Evolutionary conservation across 805 yeast genomes (phyloP).

Genomic region (Metschnikowia shivogae): DNA sequence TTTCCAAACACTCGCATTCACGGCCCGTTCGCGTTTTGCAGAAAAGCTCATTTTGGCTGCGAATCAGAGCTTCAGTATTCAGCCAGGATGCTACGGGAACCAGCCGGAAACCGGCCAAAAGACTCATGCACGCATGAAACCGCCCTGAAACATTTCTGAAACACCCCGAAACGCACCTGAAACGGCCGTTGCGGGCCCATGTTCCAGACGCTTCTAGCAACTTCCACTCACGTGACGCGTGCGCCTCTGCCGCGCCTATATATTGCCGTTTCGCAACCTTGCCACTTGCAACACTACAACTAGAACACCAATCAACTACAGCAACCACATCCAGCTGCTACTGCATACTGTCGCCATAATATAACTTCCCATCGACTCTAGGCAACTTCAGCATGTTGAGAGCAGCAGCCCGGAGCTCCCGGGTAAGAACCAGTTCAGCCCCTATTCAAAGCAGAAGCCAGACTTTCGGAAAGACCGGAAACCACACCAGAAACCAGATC

Average conservation of each 20-base stretch:
- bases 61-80: no score
- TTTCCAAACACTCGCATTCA: no score
- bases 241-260: not conserved
- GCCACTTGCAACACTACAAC: not conserved
- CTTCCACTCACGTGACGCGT: slow-evolving; percentile 9
- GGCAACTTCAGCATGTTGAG: slow-evolving; percentile 3
- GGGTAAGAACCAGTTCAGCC: not conserved
- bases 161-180: not conserved
- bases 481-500: not conserved
- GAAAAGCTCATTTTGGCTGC: no score
- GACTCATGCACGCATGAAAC: no score
- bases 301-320: no score
- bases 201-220: slow-evolving; percentile 8
- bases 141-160: no score
- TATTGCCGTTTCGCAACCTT: not conserved
- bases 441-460: not conserved
- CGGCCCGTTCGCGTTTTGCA: no score
- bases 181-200: not conserved
- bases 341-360: no score
- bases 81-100: no score
- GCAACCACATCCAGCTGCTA: no score
- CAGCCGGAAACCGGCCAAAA: no score
- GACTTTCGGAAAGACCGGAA: not conserved
- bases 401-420: not conserved
- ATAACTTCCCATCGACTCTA: not conserved